Conservation (phyloP, 2,329 filamentous ascomycete species). For the Colletotrichum tanaceti region DNA sequence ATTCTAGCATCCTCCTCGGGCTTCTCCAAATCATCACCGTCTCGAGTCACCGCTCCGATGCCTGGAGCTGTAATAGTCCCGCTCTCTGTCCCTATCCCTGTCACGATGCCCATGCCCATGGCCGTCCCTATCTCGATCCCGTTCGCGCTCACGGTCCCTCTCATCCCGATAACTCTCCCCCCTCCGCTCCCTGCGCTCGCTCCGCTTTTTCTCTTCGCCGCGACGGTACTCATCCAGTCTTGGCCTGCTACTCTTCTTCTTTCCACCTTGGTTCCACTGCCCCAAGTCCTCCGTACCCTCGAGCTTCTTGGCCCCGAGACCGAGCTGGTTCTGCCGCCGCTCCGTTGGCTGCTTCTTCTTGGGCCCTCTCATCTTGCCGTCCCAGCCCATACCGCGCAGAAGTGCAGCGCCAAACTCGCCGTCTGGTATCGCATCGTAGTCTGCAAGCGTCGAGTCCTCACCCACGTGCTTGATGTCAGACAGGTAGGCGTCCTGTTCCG, state of each 20-base stretch:
- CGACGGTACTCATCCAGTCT: constrained; percentile 62
- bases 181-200: constrained; percentile 49
- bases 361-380: constrained; percentile 69
- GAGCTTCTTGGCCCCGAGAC: constrained; percentile 88
- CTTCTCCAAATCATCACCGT: constrained; percentile 12
- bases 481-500: constrained; percentile 76
- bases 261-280: constrained; percentile 79
- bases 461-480: constrained; percentile 79
- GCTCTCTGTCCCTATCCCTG: constrained; percentile 36
- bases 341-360: constrained; percentile 72
- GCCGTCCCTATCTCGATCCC: constrained; percentile 45
- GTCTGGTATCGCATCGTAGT: constrained; percentile 89
- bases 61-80: constrained; percentile 28
- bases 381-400: constrained; percentile 95
- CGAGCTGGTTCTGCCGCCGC: constrained; percentile 82
- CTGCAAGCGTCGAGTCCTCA: constrained; percentile 79
- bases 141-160: constrained; percentile 52
- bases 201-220: constrained; percentile 51
- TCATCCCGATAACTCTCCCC: constrained; percentile 54
- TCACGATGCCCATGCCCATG: constrained; percentile 49
- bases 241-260: constrained; percentile 56
- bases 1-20: neutral
- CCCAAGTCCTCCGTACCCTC: constrained; percentile 79
- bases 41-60: constrained; percentile 38
- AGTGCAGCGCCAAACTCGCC: constrained; percentile 95